Conservation (phyloP, 345 rosid species). For the Sisymbrium irio region DNA sequence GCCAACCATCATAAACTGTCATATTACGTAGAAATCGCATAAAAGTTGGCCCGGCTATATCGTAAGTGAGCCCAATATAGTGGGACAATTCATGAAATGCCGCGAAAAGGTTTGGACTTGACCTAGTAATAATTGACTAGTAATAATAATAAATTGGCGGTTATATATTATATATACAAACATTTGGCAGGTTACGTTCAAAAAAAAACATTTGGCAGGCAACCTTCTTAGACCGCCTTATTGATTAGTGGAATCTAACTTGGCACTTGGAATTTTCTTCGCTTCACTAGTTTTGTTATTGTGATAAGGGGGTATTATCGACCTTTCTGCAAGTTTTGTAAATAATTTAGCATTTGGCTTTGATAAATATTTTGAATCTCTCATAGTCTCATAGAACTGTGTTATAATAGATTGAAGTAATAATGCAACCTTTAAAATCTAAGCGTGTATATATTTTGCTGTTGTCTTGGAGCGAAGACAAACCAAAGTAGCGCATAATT, state of each 20-base stretch:
- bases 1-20: background rate
- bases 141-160: background rate
- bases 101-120: background rate
- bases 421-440: no score
- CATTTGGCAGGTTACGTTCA: conserved; percentile 8
- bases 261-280: background rate
- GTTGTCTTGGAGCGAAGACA: no score
- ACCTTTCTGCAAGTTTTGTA: background rate
- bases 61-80: background rate
- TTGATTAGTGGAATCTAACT: background rate
- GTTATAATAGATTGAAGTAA: no score
- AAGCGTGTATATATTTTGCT: no score
- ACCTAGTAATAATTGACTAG: background rate
- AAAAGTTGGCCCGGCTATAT: background rate
- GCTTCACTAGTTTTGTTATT: background rate
- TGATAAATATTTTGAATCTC: no score
- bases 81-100: background rate
- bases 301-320: background rate
- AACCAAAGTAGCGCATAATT: no score
- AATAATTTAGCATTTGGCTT: background rate
- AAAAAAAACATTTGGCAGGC: conserved; percentile 6
- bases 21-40: background rate
- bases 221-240: conserved; percentile 3
- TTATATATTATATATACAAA: background rate
- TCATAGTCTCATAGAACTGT: no score